Evolutionary conservation across 2,329 filamentous ascomycete species (phyloP).

Genomic region (Pestalotiopsis fici): DNA sequence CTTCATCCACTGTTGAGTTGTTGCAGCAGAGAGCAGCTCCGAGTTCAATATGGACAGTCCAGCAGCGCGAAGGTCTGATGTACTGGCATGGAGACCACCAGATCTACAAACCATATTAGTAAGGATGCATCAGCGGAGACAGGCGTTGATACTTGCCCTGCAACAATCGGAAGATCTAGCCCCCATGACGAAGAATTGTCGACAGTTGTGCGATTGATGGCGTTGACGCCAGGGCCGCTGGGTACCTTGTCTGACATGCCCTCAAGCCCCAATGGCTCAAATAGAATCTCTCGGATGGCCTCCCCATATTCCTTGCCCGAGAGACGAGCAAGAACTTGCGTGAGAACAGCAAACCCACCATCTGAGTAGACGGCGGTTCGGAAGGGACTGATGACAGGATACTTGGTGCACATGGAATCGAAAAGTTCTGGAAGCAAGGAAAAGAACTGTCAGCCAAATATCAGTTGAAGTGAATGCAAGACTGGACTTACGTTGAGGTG

Average conservation of each 20-base stretch:
- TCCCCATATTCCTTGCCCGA: neutral
- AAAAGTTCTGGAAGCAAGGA: neutral
- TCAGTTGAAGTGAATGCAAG: neutral
- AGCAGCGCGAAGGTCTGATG: neutral
- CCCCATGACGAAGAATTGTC: neutral
- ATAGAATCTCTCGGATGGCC: neutral
- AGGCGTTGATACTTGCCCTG: neutral
- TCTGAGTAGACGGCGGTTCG: neutral
- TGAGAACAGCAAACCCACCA: neutral
- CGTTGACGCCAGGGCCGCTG: neutral
- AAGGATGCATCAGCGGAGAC: neutral
- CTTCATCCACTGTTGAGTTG: neutral
- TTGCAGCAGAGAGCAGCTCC: neutral
- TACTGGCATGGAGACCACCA: neutral
- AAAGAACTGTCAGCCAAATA: neutral
- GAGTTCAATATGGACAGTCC: neutral
- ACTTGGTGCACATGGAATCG: neutral
- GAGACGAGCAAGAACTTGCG: neutral
- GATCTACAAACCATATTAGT: neutral
- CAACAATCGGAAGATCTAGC: neutral
- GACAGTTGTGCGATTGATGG: neutral
- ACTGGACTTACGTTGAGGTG: neutral
- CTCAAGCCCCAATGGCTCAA: neutral
- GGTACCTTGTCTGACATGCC: neutral
- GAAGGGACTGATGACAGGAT: neutral